phyloP scores from a whole-genome alignment of 2,329 filamentous ascomycete species.

The Grosmannia huntii region DNA sequence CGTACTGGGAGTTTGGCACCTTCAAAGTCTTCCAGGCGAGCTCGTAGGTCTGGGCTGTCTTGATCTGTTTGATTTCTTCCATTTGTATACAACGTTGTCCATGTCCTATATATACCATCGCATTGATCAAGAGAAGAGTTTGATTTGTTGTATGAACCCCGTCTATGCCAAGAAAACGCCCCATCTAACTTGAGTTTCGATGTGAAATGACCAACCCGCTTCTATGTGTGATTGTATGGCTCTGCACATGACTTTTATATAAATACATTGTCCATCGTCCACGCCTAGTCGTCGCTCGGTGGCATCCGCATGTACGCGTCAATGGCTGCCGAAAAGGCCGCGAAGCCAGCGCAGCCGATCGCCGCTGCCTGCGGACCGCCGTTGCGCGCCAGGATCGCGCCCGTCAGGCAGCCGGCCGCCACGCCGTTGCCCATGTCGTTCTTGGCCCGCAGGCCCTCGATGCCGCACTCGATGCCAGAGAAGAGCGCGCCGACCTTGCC shows the following conservation, averaged over 20 bases:
- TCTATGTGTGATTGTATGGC: background rate
- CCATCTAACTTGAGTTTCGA: background rate
- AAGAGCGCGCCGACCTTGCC: slow-evolving; percentile 87
- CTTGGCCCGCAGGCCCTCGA: slow-evolving; percentile 85
- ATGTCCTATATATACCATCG: no score
- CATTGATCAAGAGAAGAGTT: background rate
- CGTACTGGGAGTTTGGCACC: slow-evolving; percentile 51
- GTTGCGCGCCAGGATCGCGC: slow-evolving; percentile 72
- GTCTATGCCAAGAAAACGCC: background rate
- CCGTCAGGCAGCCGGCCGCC: slow-evolving; percentile 79
- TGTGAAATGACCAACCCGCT: background rate
- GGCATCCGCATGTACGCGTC: slow-evolving; percentile 83
- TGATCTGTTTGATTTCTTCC: background rate
- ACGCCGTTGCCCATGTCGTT: slow-evolving; percentile 87
- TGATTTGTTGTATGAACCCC: background rate
- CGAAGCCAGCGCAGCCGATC: slow-evolving; percentile 84
- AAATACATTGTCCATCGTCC: background rate
- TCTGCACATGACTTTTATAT: background rate
- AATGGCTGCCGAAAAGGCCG: slow-evolving; percentile 83
- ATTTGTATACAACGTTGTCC: background rate
- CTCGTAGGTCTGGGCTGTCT: slow-evolving; percentile 1
- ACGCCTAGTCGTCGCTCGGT: slow-evolving; percentile 37
- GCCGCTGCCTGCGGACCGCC: slow-evolving; percentile 82
- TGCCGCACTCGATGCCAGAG: slow-evolving; percentile 85
- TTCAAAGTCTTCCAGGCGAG: slow-evolving; percentile 43